Base-by-base conservation (phyloP, 2,329 filamentous ascomycete genomes). In the Hypoxylon sp. region DNA sequence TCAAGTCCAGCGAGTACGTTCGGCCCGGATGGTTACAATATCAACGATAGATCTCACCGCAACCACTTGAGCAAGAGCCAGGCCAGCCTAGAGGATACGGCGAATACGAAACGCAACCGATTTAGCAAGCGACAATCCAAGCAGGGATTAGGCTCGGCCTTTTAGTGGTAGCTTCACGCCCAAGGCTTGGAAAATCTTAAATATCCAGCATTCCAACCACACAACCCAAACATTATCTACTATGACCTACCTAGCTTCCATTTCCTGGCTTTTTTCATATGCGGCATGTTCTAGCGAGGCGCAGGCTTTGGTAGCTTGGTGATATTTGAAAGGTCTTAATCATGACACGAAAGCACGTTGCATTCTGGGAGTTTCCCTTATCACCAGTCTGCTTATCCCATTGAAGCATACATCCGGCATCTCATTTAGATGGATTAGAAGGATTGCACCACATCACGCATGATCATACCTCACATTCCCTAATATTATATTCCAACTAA, bases 91-190 rank as follows among this genome's bases (percentile, higher is more conserved):
- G 87, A 89, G 30, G 86, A 89, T 59, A 77, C 82, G 41, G 75
- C 73, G 17, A 74, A 76, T 41, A 80, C 82, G 11, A 90, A 87
- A 77, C 83, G 85, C 52, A 89, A 90, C 72, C 85, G 89, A 52
- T 98, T 98, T 80, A 97, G 94, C 82, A 96, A 96, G 81, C 87
- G 95, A 73, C 93, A 97, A 81, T 97, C 93, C 14, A 97, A 97
- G 82, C 97, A 93, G 79, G 94, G 95, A n/a, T 86, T 97, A 52
- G 93, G 93, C 28, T 92, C 94, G 52, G 92, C 93, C 55, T 97
- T 98, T 77, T 97, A 76, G 81, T 43, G 32, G 46, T 41, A 56
- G 43, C 57, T 43, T 52, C 30, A 49, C 43, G 56, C 36, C 43
- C 48, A 23, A 46, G 68, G 51, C 59, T 63, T 65, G 59, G 59